A percentile compares a stretch with the other conserved stretches of the same genome.
Conservation (phyloP, 164 flowering plant genomes). For the Macadamia tetraphylla region DNA sequence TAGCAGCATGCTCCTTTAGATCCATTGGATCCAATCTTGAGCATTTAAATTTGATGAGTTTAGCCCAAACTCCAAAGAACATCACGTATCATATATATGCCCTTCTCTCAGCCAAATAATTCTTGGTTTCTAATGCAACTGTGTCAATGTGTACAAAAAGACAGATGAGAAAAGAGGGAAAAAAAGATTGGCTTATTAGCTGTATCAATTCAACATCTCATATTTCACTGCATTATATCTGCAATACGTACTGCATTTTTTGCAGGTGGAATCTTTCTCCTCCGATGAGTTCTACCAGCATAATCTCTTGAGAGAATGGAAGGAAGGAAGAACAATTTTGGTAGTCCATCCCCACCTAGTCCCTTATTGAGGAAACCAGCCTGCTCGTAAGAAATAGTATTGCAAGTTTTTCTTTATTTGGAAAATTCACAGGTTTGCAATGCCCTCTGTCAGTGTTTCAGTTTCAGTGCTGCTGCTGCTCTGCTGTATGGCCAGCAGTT, state of each 20-base stretch:
- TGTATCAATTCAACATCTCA: slow-evolving; percentile 1
- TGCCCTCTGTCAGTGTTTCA: slow-evolving; percentile 2
- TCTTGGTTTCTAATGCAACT: slow-evolving; percentile 37
- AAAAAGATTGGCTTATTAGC: background rate
- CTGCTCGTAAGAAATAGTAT: background rate
- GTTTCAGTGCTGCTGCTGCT: background rate
- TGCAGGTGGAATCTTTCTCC: slow-evolving; percentile 40
- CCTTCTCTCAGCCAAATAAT: slow-evolving; percentile 38
- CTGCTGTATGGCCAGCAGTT: slow-evolving; percentile 15
- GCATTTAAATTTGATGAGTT: background rate
- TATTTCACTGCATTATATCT: background rate
- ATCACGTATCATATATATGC: slow-evolving; percentile 41
- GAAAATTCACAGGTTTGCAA: background rate
- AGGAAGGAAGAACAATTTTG: background rate
- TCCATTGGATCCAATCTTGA: background rate
- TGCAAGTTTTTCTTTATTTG: background rate
- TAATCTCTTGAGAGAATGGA: slow-evolving; percentile 28
- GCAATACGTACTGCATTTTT: background rate
- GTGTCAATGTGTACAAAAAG: slow-evolving; percentile 34
- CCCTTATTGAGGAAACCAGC: background rate
- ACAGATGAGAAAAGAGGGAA: no score
- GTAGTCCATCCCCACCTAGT: background rate
- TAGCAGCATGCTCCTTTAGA: background rate
- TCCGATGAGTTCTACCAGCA: slow-evolving; percentile 49
- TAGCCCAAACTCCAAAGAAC: slow-evolving; percentile 36